Evolutionary conservation across 495 filamentous ascomycete genomes (phyloP).

Genomic region (Chaetomium tenue): DNA sequence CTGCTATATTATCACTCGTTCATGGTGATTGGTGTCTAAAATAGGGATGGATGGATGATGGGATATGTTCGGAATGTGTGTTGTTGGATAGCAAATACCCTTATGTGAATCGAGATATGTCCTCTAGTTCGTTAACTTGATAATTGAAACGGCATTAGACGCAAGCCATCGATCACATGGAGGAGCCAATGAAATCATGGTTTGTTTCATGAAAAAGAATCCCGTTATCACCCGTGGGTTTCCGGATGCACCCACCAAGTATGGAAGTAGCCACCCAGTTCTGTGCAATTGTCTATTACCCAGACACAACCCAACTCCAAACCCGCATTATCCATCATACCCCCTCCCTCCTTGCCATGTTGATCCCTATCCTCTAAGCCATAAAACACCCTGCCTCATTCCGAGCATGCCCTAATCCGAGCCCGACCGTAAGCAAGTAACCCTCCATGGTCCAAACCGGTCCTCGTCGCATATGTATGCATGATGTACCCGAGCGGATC

Average conservation of each 20-base stretch:
- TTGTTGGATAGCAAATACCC: no score
- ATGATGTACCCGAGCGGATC: no score
- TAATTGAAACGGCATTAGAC: no score
- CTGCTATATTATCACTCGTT: no score
- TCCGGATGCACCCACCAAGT: neutral
- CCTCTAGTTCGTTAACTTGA: no score
- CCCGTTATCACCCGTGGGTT: neutral
- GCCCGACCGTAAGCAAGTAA: neutral
- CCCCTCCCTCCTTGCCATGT: neutral
- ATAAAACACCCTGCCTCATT: neutral
- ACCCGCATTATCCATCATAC: constrained; percentile 4
- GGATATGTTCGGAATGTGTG: no score
- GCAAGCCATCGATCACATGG: no score
- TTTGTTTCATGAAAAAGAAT: neutral
- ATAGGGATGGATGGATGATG: no score
- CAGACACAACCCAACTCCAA: constrained; percentile 12
- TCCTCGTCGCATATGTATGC: no score
- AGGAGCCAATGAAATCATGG: neutral
- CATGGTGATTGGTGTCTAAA: no score
- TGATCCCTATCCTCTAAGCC: neutral
- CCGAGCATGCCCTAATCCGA: neutral
- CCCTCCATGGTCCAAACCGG: neutral
- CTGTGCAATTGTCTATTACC: neutral
- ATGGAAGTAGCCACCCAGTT: neutral
- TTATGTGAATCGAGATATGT: no score